Conservation (phyloP, 1,139 yeast genomes). For the Nakaseomyces bracarensis region DNA sequence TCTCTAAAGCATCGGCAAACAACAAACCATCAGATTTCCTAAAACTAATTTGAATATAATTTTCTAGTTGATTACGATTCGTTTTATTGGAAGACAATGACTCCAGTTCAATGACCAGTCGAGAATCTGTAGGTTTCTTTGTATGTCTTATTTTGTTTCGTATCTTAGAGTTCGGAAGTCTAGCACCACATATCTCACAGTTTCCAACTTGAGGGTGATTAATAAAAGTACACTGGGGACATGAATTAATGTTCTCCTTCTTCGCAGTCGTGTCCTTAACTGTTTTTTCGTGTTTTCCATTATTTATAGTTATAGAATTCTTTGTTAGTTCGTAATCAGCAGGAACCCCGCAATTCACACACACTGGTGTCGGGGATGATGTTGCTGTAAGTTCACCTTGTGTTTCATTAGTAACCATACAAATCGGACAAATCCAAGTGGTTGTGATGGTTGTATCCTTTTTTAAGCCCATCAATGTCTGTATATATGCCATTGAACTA, state of each 20-base stretch:
- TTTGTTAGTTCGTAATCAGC: constrained; percentile 35
- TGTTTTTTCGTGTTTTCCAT: constrained; percentile 6
- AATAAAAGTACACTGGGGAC: constrained; percentile 76
- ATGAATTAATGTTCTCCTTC: constrained; percentile 38
- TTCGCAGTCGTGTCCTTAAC: background rate
- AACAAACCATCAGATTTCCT: constrained; percentile 49
- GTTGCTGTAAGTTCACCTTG: constrained; percentile 33
- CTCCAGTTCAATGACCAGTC: constrained; percentile 29
- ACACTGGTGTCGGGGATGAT: constrained; percentile 40
- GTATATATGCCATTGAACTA: background rate
- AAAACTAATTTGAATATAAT: constrained; percentile 49
- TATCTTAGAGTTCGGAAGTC: constrained; percentile 34
- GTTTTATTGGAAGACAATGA: constrained; percentile 8
- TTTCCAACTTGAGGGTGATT: constrained; percentile 70
- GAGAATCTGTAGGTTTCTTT: constrained; percentile 22
- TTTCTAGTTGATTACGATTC: constrained; percentile 29
- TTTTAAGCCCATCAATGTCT: background rate
- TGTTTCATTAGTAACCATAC: constrained; percentile 58
- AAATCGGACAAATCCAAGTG: constrained; percentile 77
- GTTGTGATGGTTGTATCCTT: constrained; percentile 27
- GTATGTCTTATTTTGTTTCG: constrained; percentile 10
- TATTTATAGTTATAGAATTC: constrained; percentile 20
- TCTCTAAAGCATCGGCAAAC: constrained; percentile 40
- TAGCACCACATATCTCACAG: constrained; percentile 85
- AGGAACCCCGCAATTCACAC: constrained; percentile 72